These are phyloP conservation scores for Phytophthora litchii DNA, from an alignment of 352 stramenopile species.

Conservation along the genomic window DNA sequence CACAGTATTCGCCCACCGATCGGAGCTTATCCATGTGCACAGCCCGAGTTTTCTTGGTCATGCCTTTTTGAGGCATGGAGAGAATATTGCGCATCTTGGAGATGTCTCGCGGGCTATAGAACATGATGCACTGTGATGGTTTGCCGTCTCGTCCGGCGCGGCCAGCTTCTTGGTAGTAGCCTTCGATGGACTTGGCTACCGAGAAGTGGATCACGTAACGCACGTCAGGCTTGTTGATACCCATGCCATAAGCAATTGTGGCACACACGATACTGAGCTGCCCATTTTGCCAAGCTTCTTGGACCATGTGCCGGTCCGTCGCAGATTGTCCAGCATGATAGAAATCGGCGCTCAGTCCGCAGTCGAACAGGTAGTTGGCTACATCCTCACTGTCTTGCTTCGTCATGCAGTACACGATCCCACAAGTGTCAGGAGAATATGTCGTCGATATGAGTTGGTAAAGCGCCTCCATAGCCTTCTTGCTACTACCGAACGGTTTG, in stretches of 20 bases:
- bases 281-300: slow-evolving; percentile 76
- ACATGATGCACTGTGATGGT: slow-evolving; percentile 90
- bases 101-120: slow-evolving; percentile 89
- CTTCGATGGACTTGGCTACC: slow-evolving; percentile 94
- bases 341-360: slow-evolving; percentile 87
- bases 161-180: slow-evolving; percentile 98
- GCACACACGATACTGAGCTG: slow-evolving; percentile 92
- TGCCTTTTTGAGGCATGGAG: slow-evolving; percentile 77
- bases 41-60: slow-evolving; percentile 70
- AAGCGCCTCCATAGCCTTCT: slow-evolving; percentile 60
- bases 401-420: slow-evolving; percentile 96
- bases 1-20: slow-evolving; percentile 81
- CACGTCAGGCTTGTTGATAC: slow-evolving; percentile 96
- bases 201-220: slow-evolving; percentile 94
- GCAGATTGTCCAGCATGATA: slow-evolving; percentile 92
- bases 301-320: slow-evolving; percentile 81
- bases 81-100: slow-evolving; percentile 85
- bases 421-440: slow-evolving; percentile 55
- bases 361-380: slow-evolving; percentile 87
- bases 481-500: slow-evolving; percentile 53
- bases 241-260: slow-evolving; percentile 96
- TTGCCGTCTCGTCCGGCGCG: slow-evolving; percentile 96
- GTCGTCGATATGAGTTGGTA: slow-evolving; percentile 57
- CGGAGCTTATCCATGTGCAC: slow-evolving; percentile 82
- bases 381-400: slow-evolving; percentile 94